Percentiles rank a stretch among this genome's conserved stretches.
Evolutionary conservation across 495 filamentous ascomycete species (phyloP).

Genomic region (Margaritispora aquatica): DNA sequence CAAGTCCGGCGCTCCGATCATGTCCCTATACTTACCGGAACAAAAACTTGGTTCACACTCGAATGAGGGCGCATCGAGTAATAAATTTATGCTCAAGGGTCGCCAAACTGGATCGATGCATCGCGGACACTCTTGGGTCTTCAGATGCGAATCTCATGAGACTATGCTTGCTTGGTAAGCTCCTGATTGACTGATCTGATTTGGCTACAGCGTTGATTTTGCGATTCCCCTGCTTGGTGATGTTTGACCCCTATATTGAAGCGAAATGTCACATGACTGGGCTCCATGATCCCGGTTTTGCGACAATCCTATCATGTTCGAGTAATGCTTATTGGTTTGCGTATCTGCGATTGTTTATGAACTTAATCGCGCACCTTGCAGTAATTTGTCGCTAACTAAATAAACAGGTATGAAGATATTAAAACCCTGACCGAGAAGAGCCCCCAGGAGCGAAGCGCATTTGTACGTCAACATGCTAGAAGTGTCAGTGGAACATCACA

Average conservation of each 20-base stretch:
- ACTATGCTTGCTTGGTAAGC: constrained; percentile 70
- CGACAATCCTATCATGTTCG: neutral
- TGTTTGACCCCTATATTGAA: neutral
- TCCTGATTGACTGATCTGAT: neutral
- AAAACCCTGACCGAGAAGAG: constrained; percentile 78
- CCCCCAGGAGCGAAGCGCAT: constrained; percentile 84
- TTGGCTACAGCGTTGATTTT: neutral
- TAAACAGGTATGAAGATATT: constrained; percentile 71
- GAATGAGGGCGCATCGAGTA: constrained; percentile 74
- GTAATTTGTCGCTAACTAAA: neutral
- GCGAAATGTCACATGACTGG: neutral
- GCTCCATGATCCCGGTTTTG: neutral
- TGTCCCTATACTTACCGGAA: constrained; percentile 92
- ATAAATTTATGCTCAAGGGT: constrained; percentile 97
- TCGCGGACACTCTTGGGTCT: constrained; percentile 95
- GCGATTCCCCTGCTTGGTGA: too few species aligned
- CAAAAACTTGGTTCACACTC: constrained; percentile 95
- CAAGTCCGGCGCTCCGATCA: constrained; percentile 64
- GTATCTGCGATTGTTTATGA: neutral
- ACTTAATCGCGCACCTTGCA: neutral
- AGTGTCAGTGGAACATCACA: constrained; percentile 65
- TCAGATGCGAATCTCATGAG: constrained; percentile 89
- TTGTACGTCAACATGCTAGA: constrained; percentile 70
- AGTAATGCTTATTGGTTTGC: neutral
- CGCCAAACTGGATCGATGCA: constrained; percentile 91